phyloP scores from a whole-genome alignment of 73 alveolate genomes.

The Effrenium voratum region DNA sequence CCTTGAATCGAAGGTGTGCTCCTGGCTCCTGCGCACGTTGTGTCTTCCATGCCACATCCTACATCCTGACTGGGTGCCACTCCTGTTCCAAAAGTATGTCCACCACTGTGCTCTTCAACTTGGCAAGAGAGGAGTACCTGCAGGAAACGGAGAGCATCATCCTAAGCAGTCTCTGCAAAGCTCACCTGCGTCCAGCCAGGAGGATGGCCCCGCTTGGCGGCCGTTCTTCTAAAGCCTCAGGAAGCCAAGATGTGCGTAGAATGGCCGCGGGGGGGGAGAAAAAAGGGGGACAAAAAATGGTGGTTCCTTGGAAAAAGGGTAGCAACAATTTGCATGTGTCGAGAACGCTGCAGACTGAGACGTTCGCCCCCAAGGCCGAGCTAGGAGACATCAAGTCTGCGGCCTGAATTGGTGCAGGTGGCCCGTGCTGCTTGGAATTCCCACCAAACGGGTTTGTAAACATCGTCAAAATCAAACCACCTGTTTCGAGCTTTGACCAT shows the following conservation, averaged over 20 bases:
- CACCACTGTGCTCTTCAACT: neutral
- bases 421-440: too few species aligned
- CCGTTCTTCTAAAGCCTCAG: slow-evolving; percentile 27
- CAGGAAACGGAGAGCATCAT: neutral
- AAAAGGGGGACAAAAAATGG: neutral
- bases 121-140: slow-evolving; percentile 34
- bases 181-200: slow-evolving; percentile 45
- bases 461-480: too few species aligned
- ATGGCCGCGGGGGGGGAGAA: neutral
- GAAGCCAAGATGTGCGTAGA: neutral
- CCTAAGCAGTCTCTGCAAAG: neutral
- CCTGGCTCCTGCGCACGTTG: slow-evolving; percentile 55
- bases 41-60: neutral
- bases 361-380: slow-evolving; percentile 33
- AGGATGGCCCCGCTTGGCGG: slow-evolving; percentile 29
- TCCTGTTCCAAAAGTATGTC: slow-evolving; percentile 49
- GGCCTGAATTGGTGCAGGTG: slow-evolving; percentile 17
- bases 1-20: slow-evolving; percentile 53
- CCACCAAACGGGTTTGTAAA: too few species aligned
- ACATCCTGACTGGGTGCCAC: neutral
- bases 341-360: neutral
- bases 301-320: neutral
- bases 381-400: slow-evolving; percentile 47
- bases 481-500: too few species aligned
- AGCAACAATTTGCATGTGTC: neutral